Conservation (phyloP, 2,329 filamentous ascomycete genomes). For the Aquanectria penicillioides region DNA sequence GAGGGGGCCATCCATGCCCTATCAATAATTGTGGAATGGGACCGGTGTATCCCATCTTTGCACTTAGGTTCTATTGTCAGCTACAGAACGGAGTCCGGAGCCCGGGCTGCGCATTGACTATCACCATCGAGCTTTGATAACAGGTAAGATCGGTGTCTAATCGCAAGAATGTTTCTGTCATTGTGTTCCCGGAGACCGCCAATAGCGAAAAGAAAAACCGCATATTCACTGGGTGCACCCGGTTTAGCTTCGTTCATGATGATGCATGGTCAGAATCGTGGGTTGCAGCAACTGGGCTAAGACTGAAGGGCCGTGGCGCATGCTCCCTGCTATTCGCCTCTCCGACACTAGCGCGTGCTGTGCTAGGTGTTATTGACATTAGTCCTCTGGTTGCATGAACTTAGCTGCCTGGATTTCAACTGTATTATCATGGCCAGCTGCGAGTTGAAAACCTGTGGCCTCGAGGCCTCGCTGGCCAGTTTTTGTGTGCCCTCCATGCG, state of each 20-base stretch:
- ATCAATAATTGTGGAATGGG: slow-evolving; percentile 6
- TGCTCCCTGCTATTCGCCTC: too few species aligned
- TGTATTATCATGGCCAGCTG: too few species aligned
- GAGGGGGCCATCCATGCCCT: background rate
- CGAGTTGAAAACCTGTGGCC: too few species aligned
- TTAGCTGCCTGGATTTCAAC: too few species aligned
- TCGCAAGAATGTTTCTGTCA: background rate
- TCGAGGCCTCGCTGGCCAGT: too few species aligned
- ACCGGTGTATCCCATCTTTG: slow-evolving; percentile 27
- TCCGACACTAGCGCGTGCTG: too few species aligned
- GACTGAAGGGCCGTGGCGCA: too few species aligned
- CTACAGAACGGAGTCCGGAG: slow-evolving; percentile 32
- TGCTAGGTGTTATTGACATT: too few species aligned
- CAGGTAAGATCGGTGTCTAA: background rate
- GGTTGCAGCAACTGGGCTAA: background rate
- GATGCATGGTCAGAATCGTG: background rate
- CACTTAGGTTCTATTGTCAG: background rate
- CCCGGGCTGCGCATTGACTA: slow-evolving; percentile 27
- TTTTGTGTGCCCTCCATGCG: too few species aligned
- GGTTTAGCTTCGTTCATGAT: too few species aligned
- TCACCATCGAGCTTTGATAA: background rate
- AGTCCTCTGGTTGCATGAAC: too few species aligned
- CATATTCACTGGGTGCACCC: background rate
- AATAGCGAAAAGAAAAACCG: background rate
- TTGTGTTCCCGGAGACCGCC: background rate